These are phyloP conservation scores for Beauveria brongniartii DNA, from an alignment of 2,329 filamentous ascomycete species.

Conservation along the genomic window DNA sequence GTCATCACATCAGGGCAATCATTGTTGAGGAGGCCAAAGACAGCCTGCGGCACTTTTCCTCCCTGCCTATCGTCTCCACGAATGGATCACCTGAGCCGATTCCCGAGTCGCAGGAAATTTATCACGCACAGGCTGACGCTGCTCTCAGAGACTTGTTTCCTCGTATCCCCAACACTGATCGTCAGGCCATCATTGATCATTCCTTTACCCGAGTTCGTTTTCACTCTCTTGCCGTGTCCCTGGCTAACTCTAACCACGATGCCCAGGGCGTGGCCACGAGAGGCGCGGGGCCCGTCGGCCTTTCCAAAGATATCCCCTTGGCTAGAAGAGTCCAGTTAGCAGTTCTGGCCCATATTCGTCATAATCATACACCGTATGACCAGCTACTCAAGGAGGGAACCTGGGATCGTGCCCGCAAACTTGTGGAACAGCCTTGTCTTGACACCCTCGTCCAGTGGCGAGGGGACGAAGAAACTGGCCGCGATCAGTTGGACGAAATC, in stretches of 20 bases:
- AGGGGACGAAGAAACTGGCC: constrained; percentile 60
- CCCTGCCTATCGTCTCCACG: constrained; percentile 13
- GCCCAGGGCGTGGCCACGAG: constrained; percentile 41
- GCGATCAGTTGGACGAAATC: constrained; percentile 60
- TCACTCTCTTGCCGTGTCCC: background rate
- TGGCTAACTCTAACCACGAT: constrained; percentile 10
- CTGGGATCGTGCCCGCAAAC: constrained; percentile 52
- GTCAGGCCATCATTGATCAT: constrained; percentile 53
- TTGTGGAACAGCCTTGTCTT: constrained; percentile 52
- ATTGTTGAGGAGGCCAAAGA: constrained; percentile 50
- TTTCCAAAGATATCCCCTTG: constrained; percentile 46
- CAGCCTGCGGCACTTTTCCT: constrained; percentile 20
- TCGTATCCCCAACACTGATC: constrained; percentile 56
- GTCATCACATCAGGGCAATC: constrained; percentile 50
- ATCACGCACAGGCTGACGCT: constrained; percentile 54
- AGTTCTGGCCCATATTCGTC: constrained; percentile 58
- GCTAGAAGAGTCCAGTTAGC: constrained; percentile 57
- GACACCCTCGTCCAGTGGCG: constrained; percentile 64
- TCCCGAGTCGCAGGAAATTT: constrained; percentile 49
- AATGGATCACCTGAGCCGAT: constrained; percentile 47
- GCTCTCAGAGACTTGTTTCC: constrained; percentile 57
- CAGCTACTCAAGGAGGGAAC: constrained; percentile 48
- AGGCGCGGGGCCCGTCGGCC: constrained; percentile 49
- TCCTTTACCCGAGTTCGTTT: constrained; percentile 52
- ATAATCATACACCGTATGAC: constrained; percentile 60